Evolutionary conservation across 176 grass and related monocot species (phyloP).

Genomic region (Paspalum vaginatum): DNA sequence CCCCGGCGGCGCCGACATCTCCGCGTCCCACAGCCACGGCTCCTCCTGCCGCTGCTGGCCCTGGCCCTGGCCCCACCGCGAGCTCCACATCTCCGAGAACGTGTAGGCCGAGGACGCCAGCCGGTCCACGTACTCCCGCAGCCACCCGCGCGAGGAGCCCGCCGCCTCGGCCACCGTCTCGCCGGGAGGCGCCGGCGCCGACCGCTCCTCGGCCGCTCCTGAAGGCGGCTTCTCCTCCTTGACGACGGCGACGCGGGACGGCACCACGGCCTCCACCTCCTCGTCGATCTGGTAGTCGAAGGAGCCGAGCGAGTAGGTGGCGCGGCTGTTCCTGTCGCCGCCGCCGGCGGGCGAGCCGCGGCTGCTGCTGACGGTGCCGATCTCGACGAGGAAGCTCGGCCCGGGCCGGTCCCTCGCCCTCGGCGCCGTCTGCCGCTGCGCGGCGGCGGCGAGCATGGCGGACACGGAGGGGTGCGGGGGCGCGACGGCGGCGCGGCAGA

Average conservation of each 20-base stretch:
- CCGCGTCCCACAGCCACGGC: slow-evolving; percentile 73
- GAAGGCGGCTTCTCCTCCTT: slow-evolving; percentile 46
- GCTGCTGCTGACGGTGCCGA: slow-evolving; percentile 85
- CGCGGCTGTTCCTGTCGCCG: slow-evolving; percentile 9
- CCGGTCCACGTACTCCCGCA: slow-evolving; percentile 81
- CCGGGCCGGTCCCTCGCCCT: slow-evolving; percentile 22
- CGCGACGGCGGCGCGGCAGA: slow-evolving; percentile 78
- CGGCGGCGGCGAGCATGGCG: slow-evolving; percentile 42
- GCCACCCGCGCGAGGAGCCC: slow-evolving; percentile 62
- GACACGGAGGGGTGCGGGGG: slow-evolving; percentile 55
- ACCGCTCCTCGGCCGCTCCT: neutral
- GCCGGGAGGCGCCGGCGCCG: slow-evolving; percentile 30
- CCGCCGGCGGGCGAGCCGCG: slow-evolving; percentile 32
- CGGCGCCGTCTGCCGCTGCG: neutral
- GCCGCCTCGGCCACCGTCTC: slow-evolving; percentile 65
- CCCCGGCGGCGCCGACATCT: slow-evolving; percentile 48
- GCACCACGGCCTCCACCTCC: slow-evolving; percentile 82
- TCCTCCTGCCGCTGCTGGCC: slow-evolving; percentile 43
- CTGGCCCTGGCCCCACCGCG: slow-evolving; percentile 48
- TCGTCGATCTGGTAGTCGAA: slow-evolving; percentile 92
- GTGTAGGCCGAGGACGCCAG: slow-evolving; percentile 60
- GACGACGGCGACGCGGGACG: slow-evolving; percentile 30
- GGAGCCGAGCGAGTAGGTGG: slow-evolving; percentile 79
- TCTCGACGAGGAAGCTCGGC: slow-evolving; percentile 74
- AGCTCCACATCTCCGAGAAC: slow-evolving; percentile 66